Evolutionary conservation across 2,329 filamentous ascomycete genomes (phyloP).

Genomic region (Pseudocercospora fijiensis): DNA sequence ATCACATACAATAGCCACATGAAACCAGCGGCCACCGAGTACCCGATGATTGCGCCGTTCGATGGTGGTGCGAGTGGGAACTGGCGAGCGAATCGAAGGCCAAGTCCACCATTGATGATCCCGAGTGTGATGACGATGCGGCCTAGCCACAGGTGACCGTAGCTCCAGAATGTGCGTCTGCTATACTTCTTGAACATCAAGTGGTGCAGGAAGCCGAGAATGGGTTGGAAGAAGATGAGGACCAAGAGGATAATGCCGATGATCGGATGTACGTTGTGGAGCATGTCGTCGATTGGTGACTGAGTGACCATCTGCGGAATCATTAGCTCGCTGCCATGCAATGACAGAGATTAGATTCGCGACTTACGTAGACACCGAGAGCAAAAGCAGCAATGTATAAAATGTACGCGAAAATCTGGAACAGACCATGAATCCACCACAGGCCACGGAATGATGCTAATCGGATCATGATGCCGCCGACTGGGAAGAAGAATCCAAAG

Average conservation of each 20-base stretch:
- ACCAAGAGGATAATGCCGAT: conserved; percentile 55
- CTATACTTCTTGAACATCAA: conserved; percentile 51
- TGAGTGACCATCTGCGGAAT: conserved; percentile 22
- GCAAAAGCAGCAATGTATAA: conserved; percentile 53
- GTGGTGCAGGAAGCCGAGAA: conserved; percentile 56
- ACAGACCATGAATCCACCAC: conserved; percentile 46
- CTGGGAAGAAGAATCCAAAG: conserved; percentile 50
- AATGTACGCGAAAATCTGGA: conserved; percentile 52
- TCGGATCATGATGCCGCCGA: conserved; percentile 49
- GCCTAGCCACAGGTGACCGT: conserved; percentile 57
- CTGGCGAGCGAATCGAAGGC: conserved; percentile 50
- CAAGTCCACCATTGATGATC: conserved; percentile 58
- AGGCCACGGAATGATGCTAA: conserved; percentile 47
- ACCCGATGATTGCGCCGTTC: conserved; percentile 47
- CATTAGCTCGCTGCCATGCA: neutral
- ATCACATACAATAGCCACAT: conserved; percentile 47
- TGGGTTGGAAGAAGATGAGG: conserved; percentile 56
- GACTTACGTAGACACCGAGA: conserved; percentile 48
- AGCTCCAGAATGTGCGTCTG: conserved; percentile 48
- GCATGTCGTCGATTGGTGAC: conserved; percentile 42
- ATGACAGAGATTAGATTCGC: no score
- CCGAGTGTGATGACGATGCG: conserved; percentile 53
- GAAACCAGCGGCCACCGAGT: conserved; percentile 51
- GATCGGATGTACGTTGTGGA: conserved; percentile 49
- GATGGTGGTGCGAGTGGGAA: conserved; percentile 34